Base-by-base conservation (phyloP, 108 stramenopile species). In the Cyclotella choctawhatcheeana region DNA sequence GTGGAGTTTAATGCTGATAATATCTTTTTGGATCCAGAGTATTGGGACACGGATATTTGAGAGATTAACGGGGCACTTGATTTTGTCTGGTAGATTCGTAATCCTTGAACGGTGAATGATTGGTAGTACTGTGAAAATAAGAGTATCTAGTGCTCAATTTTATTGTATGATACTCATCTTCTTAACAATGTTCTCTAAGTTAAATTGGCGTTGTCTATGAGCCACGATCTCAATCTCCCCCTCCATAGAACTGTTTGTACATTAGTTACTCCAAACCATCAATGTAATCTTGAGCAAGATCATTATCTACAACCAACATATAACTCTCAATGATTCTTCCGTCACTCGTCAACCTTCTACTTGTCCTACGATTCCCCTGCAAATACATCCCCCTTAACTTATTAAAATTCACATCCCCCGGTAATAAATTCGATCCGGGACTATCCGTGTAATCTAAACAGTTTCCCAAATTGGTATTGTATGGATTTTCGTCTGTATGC, bases 401-500 rank as follows among this genome's bases (percentile, higher is more conserved):
- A 3, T 73, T 30, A 53, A 77, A 88, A 69, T 93, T 89, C 13
- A 80, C 79, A 25, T 67, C 61, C 5, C 81, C 89, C 1, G 89
- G 89, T 0, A 64, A 62, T 10, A 85, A n/a, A 62, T 93, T 93
- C 30, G 84, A 55, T 27, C 72, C 64, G 1, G 83, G 85, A 8
- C 44, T 44, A 33, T 79, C 84, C 13, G 92, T 89, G 52, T 93
- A 93, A 74, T 93, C 92, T 64, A 93, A 54, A 50, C 93, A 93
- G 27, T 88, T 79, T 8, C 90, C 90, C 21, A 79, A 64, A 59
- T 87, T 79, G 1, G 61, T 8, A 51, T 93, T 93, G 73, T 81
- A 75, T 25, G 88, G 84, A 44, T 80, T 85, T 65, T 93, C 92
- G 69, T 94, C 93, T 45, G 88, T 89, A 65, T 94, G 93, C 3